Base-by-base conservation (phyloP, 129 eudicot species). In the Lonicera japonica region DNA sequence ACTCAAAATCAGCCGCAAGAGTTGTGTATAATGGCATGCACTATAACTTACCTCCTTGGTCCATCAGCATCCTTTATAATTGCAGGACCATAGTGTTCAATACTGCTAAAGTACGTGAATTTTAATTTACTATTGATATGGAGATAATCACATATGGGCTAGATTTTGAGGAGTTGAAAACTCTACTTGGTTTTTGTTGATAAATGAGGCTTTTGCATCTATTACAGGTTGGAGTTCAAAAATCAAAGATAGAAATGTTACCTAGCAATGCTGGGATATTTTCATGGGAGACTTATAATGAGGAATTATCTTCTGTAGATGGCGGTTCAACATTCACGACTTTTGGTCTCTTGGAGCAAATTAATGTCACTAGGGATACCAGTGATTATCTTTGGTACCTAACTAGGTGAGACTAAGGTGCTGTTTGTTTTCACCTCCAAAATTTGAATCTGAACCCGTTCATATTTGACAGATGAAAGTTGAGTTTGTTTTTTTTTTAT, bases 381-480 rank as follows among this genome's bases (percentile, higher is more conserved):
- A 80, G 78, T 25, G 85, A 80, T 73, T 80, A 80, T 50, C 70
- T 80, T 58, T 80, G 85, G 85, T 80, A 80, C 64, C 71, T 73
- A 36, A 80, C 85, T 34, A 75, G 71, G 85, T 80, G 73, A 58
- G 85, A 25, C 1, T 21, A 47, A 43, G 14, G 50, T 8, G 50
- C 8, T 43, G 50, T 8, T 43, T 43, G 14, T 43, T 43, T 43
- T 43, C 8, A 43, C 50, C 16, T 43, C 50, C 13, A 10, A 29
- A 29, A 29, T 29, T 6, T 29, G 36, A 29, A 29, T 29, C 36
- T 29, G 36, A 29, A 29, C 36, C 36, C 36, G 4, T 29, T 29
- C 36, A 29, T 29, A 29, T 29, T 29, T 29, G 36, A 29, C 4
- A 29, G 4, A 29, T 29, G 6, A 29, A 29, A 29, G 36, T n/a